Evolutionary conservation across 495 filamentous ascomycete genomes (phyloP).

Genomic region (Rhizodiscina lignyota): DNA sequence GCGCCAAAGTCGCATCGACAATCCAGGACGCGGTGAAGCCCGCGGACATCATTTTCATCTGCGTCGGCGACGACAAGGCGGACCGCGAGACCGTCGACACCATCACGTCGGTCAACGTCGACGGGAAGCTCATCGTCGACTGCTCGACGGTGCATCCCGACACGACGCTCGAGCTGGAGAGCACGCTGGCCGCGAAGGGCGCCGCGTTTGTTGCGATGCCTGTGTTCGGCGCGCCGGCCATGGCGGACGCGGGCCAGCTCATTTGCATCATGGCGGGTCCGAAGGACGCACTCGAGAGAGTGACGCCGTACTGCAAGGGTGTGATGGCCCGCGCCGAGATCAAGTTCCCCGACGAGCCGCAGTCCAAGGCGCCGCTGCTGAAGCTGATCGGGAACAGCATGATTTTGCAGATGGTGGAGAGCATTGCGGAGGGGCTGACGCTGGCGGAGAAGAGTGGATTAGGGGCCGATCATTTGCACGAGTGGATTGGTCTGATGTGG

Average conservation of each 20-base stretch:
- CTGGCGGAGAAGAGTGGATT: conserved; percentile 70
- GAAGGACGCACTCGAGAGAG: conserved; percentile 37
- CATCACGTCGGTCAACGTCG: conserved; percentile 28
- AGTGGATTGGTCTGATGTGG: conserved; percentile 50
- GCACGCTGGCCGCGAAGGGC: conserved; percentile 35
- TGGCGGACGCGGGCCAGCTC: conserved; percentile 60
- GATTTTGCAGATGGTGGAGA: conserved; percentile 67
- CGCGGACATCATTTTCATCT: conserved; percentile 70
- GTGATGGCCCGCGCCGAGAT: conserved; percentile 60
- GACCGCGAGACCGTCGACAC: conserved; percentile 38
- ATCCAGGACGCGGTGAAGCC: conserved; percentile 47
- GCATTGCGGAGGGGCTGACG: conserved; percentile 56
- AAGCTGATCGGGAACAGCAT: conserved; percentile 84
- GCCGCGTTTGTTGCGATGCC: conserved; percentile 66
- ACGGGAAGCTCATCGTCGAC: conserved; percentile 63
- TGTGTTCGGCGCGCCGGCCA: conserved; percentile 68
- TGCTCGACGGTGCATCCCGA: conserved; percentile 82
- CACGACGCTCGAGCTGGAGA: conserved; percentile 48
- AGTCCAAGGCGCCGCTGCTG: conserved; percentile 40
- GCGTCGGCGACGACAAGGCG: conserved; percentile 63
- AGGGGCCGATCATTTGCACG: conserved; percentile 48
- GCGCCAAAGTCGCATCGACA: conserved; percentile 40
- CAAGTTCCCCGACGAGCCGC: conserved; percentile 46
- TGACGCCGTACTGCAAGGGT: conserved; percentile 59
- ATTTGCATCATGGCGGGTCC: conserved; percentile 64